Base-by-base conservation (phyloP, 2,329 filamentous ascomycete species). In the Pezicula neosporulosa region DNA sequence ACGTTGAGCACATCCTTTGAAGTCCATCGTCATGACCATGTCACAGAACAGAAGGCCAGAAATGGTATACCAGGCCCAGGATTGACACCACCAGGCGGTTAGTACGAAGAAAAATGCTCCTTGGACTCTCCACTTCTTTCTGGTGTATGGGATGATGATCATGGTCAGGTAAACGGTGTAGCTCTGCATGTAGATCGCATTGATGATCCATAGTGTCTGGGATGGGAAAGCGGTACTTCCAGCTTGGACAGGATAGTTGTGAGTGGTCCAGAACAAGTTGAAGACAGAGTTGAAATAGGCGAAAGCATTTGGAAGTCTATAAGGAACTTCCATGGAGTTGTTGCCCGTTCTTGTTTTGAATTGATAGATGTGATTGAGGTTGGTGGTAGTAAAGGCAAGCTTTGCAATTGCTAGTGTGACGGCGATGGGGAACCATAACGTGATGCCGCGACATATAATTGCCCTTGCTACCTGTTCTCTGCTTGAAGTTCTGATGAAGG, bases 151-250 rank as follows among this genome's bases (percentile, higher is more conserved):
- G 9, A 75, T 65, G 48, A 73, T 73, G 50, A 75, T 60, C 72
- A 75, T 75, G 4, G 71, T 65, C 62, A 75, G 74, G 57, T 74
- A 77, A 8, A 75, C 66, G 0, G 74, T 77, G 59, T 73, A 75
- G 55, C 68, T 71, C 54, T 77, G 74, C 48, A 68, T 65, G 56
- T 72, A 77, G 15, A 77, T 64, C n/a, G 71, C 64, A 6, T 66
- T 71, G 28, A 75, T 56, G 9, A 68, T 69, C 72, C 73, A 76
- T n/a, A 77, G 59, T 0, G 70, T 75, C n/a, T 68, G 63, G 3
- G 71, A 70, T 1, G 74, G 73, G 56, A 74, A 76, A 4, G 68
- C 71, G 12, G 54, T 60, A 49, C 68, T 74, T 2, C 66, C 74
- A 13, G 72, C 69, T 53, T 75, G 70, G 7, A 51, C 58, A 48